phyloP scores from a whole-genome alignment of 768 basidiomycete genomes.

The Paxillus ammoniavirescens region DNA sequence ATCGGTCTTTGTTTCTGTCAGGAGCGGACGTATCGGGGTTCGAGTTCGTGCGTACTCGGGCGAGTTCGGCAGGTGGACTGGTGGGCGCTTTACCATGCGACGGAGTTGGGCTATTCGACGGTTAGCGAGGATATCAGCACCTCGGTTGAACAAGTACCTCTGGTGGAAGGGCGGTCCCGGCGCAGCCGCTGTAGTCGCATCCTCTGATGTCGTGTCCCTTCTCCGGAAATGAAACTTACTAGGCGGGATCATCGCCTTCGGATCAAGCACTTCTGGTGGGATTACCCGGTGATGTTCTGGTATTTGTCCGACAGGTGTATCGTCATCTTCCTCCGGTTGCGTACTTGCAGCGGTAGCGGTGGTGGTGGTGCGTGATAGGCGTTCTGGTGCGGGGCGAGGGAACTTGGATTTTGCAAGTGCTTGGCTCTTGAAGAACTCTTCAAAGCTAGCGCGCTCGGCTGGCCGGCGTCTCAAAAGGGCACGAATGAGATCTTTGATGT shows the following conservation, averaged over 20 bases:
- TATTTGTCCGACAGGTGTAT: slow-evolving; percentile 39
- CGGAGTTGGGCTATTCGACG: slow-evolving; percentile 12
- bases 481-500: slow-evolving; percentile 88
- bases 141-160: slow-evolving; percentile 17
- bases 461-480: slow-evolving; percentile 82
- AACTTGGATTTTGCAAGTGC: slow-evolving; percentile 80
- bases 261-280: slow-evolving; percentile 78
- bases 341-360: slow-evolving; percentile 12
- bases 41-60: slow-evolving; percentile 12
- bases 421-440: slow-evolving; percentile 86
- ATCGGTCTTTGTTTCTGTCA: slow-evolving; percentile 15
- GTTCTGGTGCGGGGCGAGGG: slow-evolving; percentile 44
- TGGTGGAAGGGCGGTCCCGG: slow-evolving; percentile 8
- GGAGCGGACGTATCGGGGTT: slow-evolving; percentile 5
- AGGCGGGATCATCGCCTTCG: slow-evolving; percentile 77
- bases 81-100: slow-evolving; percentile 18
- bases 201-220: slow-evolving; percentile 22
- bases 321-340: slow-evolving; percentile 32
- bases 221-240: slow-evolving; percentile 75
- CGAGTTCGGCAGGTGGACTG: background rate
- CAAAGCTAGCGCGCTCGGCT: slow-evolving; percentile 80
- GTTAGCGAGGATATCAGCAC: background rate
- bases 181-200: background rate
- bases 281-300: slow-evolving; percentile 76
- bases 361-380: slow-evolving; percentile 8